These are phyloP conservation scores for Pythium aphanidermatum DNA, from an alignment of 352 stramenopile species.

Conservation along the genomic window DNA sequence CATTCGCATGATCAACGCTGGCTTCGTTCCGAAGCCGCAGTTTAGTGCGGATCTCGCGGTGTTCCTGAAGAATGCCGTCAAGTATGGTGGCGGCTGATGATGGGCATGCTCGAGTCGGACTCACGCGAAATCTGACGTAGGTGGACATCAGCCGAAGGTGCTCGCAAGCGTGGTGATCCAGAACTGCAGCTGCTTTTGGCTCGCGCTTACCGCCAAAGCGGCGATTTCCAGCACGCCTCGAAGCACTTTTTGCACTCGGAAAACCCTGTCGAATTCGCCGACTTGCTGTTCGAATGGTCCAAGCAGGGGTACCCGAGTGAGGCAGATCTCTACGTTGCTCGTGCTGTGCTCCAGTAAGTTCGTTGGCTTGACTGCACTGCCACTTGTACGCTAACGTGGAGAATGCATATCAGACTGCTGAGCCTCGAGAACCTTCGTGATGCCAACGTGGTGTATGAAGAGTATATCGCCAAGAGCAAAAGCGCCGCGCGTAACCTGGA, in stretches of 20 bases:
- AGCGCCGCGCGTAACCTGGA: slow-evolving; percentile 34
- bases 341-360: slow-evolving; percentile 74
- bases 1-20: slow-evolving; percentile 54
- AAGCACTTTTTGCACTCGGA: slow-evolving; percentile 82
- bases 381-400: slow-evolving; percentile 7
- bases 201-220: slow-evolving; percentile 40
- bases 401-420: slow-evolving; percentile 36
- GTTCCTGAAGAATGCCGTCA: slow-evolving; percentile 77
- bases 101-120: slow-evolving; percentile 1
- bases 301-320: slow-evolving; percentile 72
- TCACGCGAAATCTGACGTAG: slow-evolving; percentile 13
- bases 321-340: slow-evolving; percentile 70
- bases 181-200: slow-evolving; percentile 69
- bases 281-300: slow-evolving; percentile 72
- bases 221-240: slow-evolving; percentile 53
- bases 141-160: slow-evolving; percentile 63
- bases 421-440: slow-evolving; percentile 85
- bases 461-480: slow-evolving; percentile 51
- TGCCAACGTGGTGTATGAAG: slow-evolving; percentile 72
- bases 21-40: slow-evolving; percentile 57
- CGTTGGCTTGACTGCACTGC: no score
- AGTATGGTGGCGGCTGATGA: slow-evolving; percentile 28
- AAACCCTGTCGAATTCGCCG: slow-evolving; percentile 57
- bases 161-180: slow-evolving; percentile 67
- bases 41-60: slow-evolving; percentile 61